Evolutionary conservation across 768 basidiomycete genomes (phyloP).

Genomic region (Boletus tylopilopsis): DNA sequence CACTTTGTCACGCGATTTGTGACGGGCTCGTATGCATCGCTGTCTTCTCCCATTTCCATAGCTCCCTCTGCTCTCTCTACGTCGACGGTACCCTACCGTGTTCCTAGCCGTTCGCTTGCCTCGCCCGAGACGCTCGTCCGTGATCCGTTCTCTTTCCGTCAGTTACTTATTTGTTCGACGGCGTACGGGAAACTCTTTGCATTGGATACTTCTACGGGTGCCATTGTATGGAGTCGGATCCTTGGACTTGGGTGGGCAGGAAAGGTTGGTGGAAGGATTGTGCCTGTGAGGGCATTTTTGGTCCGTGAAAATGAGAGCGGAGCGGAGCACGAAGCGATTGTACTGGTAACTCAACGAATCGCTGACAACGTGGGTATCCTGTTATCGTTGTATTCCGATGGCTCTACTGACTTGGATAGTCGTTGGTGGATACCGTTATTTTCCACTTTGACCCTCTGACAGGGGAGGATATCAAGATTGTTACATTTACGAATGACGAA

Average conservation of each 20-base stretch:
- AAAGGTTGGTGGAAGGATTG: conserved; percentile 49
- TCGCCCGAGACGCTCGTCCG: conserved; percentile 45
- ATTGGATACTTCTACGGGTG: conserved; percentile 75
- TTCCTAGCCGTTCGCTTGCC: conserved; percentile 25
- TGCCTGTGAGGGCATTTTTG: conserved; percentile 61
- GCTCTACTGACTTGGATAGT: conserved; percentile 34
- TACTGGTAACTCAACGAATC: conserved; percentile 56
- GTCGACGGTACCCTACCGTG: conserved; percentile 16
- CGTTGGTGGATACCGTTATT: conserved; percentile 63
- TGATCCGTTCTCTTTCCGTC: conserved; percentile 84
- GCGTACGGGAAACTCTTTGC: conserved; percentile 73
- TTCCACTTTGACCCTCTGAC: conserved; percentile 80
- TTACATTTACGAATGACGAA: conserved; percentile 13
- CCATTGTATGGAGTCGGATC: conserved; percentile 74
- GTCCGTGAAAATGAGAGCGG: conserved; percentile 30
- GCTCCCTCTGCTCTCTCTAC: neutral
- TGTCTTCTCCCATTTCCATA: conserved; percentile 32
- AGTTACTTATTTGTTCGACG: conserved; percentile 74
- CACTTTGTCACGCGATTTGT: conserved; percentile 70
- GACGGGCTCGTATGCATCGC: conserved; percentile 60
- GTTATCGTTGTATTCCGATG: neutral
- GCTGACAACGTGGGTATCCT: conserved; percentile 54
- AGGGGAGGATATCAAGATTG: conserved; percentile 51
- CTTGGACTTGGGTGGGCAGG: conserved; percentile 71
- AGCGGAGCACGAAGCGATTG: conserved; percentile 44